A percentile compares a stretch with the other conserved stretches of the same genome.
phyloP scores from a whole-genome alignment of 75 land plant genomes.

The Ceratopteris richardii region DNA sequence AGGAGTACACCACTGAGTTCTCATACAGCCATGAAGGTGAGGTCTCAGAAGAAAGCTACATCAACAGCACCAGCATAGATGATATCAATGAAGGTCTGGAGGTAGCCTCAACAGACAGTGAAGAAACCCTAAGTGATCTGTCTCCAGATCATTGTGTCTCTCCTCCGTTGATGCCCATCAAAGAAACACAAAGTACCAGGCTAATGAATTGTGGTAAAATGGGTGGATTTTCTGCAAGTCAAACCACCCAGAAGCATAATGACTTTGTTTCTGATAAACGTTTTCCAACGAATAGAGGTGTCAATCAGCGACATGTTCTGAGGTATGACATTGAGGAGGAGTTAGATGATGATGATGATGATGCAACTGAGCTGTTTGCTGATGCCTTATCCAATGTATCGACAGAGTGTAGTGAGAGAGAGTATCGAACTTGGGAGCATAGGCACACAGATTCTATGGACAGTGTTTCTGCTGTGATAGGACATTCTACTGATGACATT shows the following conservation, averaged over 20 bases:
- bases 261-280: neutral
- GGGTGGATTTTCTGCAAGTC: too few relatives aligned
- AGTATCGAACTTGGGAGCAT: neutral
- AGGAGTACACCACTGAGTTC: too few relatives aligned
- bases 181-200: too few relatives aligned
- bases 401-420: neutral
- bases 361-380: neutral
- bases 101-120: neutral
- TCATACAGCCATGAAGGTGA: too few relatives aligned
- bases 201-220: too few relatives aligned
- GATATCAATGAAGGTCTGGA: too few relatives aligned
- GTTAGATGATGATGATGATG: neutral
- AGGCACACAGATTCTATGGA: neutral
- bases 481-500: neutral
- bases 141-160: neutral
- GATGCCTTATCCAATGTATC: neutral
- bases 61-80: too few relatives aligned
- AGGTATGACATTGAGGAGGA: neutral
- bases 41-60: too few relatives aligned
- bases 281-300: neutral
- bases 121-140: neutral
- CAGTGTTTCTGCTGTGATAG: constrained; percentile 1
- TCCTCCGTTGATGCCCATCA: neutral
- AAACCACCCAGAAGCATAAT: neutral
- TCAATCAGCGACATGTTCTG: neutral